Evolutionary conservation across 75 land plant genomes (phyloP).

Genomic region (Azolla pinnata): DNA sequence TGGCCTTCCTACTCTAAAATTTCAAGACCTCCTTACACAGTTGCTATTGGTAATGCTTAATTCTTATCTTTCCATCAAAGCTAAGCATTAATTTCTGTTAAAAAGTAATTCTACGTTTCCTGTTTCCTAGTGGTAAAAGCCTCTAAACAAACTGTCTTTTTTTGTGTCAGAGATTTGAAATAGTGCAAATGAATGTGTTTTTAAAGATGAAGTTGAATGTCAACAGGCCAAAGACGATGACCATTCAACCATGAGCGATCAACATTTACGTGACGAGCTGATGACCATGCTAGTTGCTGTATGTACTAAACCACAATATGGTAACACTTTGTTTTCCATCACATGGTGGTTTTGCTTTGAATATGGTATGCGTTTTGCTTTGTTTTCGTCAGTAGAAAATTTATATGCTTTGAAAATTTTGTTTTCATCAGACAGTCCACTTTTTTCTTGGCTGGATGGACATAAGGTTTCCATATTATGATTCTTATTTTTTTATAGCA

Average conservation of each 20-base stretch:
- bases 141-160: background rate
- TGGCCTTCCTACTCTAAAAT: conserved; percentile 14
- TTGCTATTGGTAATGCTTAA: conserved; percentile 15
- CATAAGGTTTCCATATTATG: no score
- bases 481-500: no score
- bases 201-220: background rate
- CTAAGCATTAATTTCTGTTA: no score
- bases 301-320: no score
- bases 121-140: background rate
- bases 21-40: conserved; percentile 20
- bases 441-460: no score
- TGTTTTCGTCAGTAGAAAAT: no score
- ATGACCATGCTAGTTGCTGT: conserved; percentile 37
- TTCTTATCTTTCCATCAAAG: background rate
- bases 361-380: no score
- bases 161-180: background rate
- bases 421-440: no score
- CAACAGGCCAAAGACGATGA: conserved; percentile 29
- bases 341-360: no score
- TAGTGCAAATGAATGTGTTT: background rate
- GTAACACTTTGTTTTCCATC: no score
- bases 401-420: no score
- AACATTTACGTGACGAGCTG: conserved; percentile 22
- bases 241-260: conserved; percentile 28
- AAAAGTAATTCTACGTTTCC: no score